Evolutionary conservation across 2,329 filamentous ascomycete species (phyloP).

Genomic region (Fusarium tjaetaba): DNA sequence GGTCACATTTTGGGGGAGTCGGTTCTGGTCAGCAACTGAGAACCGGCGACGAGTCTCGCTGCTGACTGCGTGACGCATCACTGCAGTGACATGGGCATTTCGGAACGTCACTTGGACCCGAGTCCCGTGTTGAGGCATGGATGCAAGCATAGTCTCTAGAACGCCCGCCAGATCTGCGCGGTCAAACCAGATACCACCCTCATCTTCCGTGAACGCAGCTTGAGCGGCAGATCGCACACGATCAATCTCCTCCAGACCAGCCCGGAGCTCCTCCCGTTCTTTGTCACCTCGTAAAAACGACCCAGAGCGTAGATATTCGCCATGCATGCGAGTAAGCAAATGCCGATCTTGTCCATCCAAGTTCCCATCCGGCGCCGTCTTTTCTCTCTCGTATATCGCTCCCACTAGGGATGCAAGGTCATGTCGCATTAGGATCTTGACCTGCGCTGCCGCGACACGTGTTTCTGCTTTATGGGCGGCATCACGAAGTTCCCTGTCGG

Average conservation of each 20-base stretch:
- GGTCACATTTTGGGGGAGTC: not conserved
- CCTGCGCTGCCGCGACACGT: not conserved
- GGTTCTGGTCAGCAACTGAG: not conserved
- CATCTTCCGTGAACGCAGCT: not conserved
- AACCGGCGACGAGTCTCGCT: not conserved
- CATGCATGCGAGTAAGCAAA: not conserved
- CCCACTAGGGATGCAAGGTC: not conserved
- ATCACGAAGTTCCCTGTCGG: not conserved
- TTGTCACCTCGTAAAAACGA: not conserved
- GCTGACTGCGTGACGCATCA: not conserved
- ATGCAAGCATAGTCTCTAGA: fast-evolving
- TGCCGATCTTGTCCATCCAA: not conserved
- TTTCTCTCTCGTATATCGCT: not conserved
- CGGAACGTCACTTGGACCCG: not conserved
- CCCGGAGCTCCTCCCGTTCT: not conserved
- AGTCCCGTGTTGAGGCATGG: not conserved
- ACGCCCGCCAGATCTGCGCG: not conserved
- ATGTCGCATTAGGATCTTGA: not conserved
- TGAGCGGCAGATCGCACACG: not conserved
- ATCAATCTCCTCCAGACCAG: not conserved
- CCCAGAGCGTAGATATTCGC: not conserved
- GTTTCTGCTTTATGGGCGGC: not conserved
- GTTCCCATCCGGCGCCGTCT: not conserved
- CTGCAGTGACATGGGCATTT: not conserved
- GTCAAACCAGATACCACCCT: not conserved